Conservation (phyloP, 306 rosid genomes). For the Sicyos edulis region DNA sequence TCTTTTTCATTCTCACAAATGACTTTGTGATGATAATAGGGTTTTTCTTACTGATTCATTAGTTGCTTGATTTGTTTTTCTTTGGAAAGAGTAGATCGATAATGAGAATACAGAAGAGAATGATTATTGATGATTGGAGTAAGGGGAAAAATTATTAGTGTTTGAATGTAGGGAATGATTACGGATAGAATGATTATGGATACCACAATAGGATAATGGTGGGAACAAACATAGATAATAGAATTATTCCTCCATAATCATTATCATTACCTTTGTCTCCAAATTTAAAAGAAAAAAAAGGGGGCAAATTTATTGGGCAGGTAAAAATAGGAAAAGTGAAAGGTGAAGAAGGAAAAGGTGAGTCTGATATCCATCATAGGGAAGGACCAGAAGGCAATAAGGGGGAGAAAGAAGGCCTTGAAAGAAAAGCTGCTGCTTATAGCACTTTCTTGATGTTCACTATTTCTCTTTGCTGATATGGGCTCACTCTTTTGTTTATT, state of each 20-base stretch:
- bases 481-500: neutral
- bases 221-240: no score
- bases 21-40: conserved; percentile 17
- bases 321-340: conserved; percentile 14
- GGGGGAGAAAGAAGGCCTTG: neutral
- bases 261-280: no score
- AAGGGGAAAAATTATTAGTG: no score
- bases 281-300: neutral
- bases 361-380: conserved; percentile 28
- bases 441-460: conserved; percentile 13
- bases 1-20: conserved; percentile 6
- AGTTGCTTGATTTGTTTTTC: conserved; percentile 16
- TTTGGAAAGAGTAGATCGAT: no score
- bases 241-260: no score
- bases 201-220: no score
- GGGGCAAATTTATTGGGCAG: conserved; percentile 13
- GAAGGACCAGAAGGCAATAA: conserved; percentile 26
- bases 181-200: no score
- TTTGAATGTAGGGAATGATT: no score
- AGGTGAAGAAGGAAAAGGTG: conserved; percentile 17
- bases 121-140: no score
- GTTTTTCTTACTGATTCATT: neutral
- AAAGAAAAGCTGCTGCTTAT: conserved; percentile 30
- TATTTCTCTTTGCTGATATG: neutral
- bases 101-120: no score